Evolutionary conservation across 73 alveolate genomes (phyloP).

Genomic region (Tetrahymena malaccensis): DNA sequence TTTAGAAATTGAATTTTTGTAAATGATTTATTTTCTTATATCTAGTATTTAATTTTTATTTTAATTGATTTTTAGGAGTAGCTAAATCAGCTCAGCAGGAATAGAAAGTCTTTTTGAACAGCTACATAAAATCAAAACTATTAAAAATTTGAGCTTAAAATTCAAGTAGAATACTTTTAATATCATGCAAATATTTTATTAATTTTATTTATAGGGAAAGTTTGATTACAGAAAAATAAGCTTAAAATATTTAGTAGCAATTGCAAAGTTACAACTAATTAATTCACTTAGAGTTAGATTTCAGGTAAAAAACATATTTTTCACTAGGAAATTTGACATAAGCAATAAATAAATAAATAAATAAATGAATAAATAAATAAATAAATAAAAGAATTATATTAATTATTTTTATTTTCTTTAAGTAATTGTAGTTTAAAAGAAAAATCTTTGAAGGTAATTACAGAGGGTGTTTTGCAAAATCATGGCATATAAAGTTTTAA

Average conservation of each 20-base stretch:
- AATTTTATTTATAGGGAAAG: neutral
- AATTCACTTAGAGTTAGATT: neutral
- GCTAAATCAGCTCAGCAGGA: neutral
- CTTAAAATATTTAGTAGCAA: neutral
- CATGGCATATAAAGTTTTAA: neutral
- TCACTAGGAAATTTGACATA: no score
- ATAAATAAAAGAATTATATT: no score
- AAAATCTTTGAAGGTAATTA: neutral
- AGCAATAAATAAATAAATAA: no score
- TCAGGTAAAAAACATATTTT: neutral
- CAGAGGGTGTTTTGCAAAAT: neutral
- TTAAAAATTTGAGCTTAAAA: neutral
- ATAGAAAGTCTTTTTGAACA: neutral
- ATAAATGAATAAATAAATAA: no score
- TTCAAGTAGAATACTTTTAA: neutral
- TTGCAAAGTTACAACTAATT: neutral
- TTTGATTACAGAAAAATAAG: neutral
- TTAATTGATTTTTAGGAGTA: neutral
- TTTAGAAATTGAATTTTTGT: neutral
- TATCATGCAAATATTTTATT: no score
- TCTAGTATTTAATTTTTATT: neutral
- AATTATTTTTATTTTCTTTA: no score
- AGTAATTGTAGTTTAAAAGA: neutral
- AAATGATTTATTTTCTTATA: neutral
- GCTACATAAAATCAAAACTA: neutral